A percentile compares a stretch with the other conserved stretches of the same genome.
phyloP scores from a whole-genome alignment of 2,329 filamentous ascomycete genomes.

The Beauveria medogensis region DNA sequence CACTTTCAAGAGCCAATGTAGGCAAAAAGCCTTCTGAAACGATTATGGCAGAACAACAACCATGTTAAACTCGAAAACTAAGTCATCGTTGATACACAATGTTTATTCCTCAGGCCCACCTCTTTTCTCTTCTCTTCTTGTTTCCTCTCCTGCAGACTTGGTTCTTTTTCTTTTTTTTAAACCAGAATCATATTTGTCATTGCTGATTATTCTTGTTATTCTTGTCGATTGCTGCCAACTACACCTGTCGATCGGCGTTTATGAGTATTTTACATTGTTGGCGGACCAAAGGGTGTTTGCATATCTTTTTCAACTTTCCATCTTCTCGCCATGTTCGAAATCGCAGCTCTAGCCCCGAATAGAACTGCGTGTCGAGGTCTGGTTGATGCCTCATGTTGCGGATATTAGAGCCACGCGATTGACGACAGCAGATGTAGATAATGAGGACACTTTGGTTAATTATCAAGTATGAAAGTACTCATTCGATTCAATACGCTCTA shows the following conservation, averaged over 20 bases:
- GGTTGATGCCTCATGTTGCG: neutral
- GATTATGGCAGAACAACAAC: neutral
- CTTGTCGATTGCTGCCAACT: neutral
- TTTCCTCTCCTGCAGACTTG: neutral
- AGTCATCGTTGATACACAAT: slow-evolving; percentile 1
- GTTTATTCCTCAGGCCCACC: neutral
- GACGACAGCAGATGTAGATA: neutral
- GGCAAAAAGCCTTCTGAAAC: neutral
- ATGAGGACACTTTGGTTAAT: neutral
- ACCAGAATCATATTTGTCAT: neutral
- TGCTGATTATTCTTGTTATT: neutral
- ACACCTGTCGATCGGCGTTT: neutral
- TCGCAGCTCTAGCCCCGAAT: neutral
- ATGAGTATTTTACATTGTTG: neutral
- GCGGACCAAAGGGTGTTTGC: neutral
- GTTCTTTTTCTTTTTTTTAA: neutral
- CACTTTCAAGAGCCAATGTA: neutral
- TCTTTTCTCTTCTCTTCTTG: neutral
- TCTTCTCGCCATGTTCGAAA: neutral
- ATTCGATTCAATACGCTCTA: neutral
- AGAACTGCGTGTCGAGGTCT: neutral
- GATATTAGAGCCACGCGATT: neutral
- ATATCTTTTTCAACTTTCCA: neutral
- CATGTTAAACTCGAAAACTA: neutral
- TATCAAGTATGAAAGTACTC: neutral